Conservation (phyloP, 2,329 filamentous ascomycete genomes). For the Fusarium sp. region DNA sequence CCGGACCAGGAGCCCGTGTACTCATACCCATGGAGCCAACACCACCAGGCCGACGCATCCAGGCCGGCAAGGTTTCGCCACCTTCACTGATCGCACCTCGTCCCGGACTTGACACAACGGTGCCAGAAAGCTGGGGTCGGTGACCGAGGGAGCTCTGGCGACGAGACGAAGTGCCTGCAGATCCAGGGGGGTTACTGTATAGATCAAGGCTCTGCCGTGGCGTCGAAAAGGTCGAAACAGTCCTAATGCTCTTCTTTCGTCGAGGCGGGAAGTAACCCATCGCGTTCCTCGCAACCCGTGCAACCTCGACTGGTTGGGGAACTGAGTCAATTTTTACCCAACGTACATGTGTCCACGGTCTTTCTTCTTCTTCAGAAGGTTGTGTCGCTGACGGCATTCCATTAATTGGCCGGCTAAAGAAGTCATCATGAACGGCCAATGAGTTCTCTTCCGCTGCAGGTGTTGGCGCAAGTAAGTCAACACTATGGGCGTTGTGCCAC, state of each 20-base stretch:
- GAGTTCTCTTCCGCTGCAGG: slow-evolving; percentile 47
- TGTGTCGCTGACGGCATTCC: slow-evolving; percentile 42
- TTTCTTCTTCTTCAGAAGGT: slow-evolving; percentile 60
- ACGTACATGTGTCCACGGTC: slow-evolving; percentile 84
- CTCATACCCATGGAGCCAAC: slow-evolving; percentile 82
- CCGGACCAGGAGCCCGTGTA: slow-evolving; percentile 80
- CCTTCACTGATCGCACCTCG: slow-evolving; percentile 49
- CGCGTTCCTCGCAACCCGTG: slow-evolving; percentile 79
- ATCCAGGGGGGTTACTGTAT: slow-evolving; percentile 54
- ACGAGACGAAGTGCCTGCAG: slow-evolving; percentile 50
- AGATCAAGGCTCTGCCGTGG: slow-evolving; percentile 73
- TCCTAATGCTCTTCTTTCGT: slow-evolving; percentile 81
- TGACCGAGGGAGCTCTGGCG: slow-evolving; percentile 54
- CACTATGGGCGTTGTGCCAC: slow-evolving; percentile 49
- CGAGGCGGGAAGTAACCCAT: slow-evolving; percentile 93
- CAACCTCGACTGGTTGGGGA: slow-evolving; percentile 80
- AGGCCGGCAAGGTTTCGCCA: slow-evolving; percentile 58
- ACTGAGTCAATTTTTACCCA: slow-evolving; percentile 84
- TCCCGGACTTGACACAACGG: slow-evolving; percentile 49
- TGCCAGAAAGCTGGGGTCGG: slow-evolving; percentile 47
- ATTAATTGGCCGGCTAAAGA: slow-evolving; percentile 52
- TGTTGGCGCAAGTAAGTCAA: slow-evolving; percentile 63
- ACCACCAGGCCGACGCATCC: slow-evolving; percentile 85
- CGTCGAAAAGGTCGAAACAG: slow-evolving; percentile 72
- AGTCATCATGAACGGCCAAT: slow-evolving; percentile 50